Conservation (phyloP, 148 eudicot species). For the Dysphania ambrosioides region DNA sequence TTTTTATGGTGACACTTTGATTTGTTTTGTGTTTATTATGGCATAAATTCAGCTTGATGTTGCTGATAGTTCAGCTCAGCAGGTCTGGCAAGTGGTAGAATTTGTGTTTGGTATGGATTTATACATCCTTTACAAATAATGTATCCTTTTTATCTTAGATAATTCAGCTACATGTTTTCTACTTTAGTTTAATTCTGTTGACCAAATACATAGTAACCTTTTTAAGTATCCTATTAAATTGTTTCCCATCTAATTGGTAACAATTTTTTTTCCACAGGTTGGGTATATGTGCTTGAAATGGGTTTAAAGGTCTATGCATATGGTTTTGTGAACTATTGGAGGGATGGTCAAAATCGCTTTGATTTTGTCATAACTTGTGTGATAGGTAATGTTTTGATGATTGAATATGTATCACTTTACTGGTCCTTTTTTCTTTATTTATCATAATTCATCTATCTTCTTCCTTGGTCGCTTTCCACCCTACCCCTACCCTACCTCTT, state of each 20-base stretch:
- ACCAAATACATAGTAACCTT: too few species aligned
- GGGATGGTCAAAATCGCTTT: constrained; percentile 90
- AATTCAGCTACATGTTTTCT: too few species aligned
- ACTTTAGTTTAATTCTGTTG: too few species aligned
- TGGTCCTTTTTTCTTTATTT: not conserved
- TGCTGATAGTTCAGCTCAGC: constrained; percentile 68
- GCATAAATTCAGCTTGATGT: constrained; percentile 76
- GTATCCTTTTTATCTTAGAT: not conserved
- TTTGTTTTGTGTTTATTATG: constrained; percentile 6
- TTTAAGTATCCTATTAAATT: too few species aligned
- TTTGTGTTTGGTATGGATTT: constrained; percentile 74
- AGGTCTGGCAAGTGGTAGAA: constrained; percentile 76
- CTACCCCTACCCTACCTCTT: not conserved
- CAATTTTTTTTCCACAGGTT: constrained; percentile 48
- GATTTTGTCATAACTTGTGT: constrained; percentile 90
- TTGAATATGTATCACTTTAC: not conserved
- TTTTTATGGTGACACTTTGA: not conserved
- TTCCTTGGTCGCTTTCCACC: not conserved
- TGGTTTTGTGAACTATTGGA: constrained; percentile 95
- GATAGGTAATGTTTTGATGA: constrained; percentile 52
- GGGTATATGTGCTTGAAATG: constrained; percentile 94
- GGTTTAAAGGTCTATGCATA: constrained; percentile 67
- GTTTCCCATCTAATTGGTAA: not conserved
- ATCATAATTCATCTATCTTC: not conserved
- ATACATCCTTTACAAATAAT: not conserved